These are phyloP conservation scores for Cyclostephanos tholiformis DNA, from an alignment of 108 stramenopile species.

Conservation along the genomic window DNA sequence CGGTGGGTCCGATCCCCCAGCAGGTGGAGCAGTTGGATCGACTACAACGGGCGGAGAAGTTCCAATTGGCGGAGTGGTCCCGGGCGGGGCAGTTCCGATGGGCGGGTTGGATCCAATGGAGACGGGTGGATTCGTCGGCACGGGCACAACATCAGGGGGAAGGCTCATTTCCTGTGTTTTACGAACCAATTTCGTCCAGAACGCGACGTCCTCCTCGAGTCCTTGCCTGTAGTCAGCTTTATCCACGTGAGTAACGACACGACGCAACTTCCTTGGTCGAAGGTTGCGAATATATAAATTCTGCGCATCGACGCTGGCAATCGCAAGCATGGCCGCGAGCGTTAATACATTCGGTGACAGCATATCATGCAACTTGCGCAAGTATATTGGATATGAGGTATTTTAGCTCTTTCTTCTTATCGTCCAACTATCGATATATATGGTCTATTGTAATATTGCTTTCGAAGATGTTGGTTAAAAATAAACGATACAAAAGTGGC, in stretches of 20 bases:
- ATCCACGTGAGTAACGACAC: neutral
- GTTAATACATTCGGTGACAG: neutral
- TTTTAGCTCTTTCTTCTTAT: neutral
- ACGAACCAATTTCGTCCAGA: slow-evolving; percentile 7
- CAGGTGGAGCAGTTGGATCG: slow-evolving; percentile 3
- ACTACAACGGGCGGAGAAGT: neutral
- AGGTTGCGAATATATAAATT: neutral
- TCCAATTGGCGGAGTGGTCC: neutral
- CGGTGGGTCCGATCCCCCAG: neutral
- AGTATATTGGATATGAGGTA: neutral
- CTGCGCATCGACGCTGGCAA: neutral
- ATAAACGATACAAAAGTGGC: too few relatives aligned
- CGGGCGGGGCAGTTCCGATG: neutral
- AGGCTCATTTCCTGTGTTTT: slow-evolving; percentile 10
- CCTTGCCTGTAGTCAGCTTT: neutral
- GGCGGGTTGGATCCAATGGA: neutral
- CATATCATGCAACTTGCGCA: neutral
- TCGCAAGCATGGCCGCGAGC: slow-evolving; percentile 2
- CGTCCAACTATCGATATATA: neutral
- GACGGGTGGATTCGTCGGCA: neutral
- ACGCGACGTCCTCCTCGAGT: slow-evolving; percentile 10
- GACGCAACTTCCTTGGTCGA: neutral
- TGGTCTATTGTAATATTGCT: too few relatives aligned
- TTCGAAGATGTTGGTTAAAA: too few relatives aligned
- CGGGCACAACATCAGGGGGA: neutral